Percentiles rank a stretch among this genome's conserved stretches.
phyloP scores from a whole-genome alignment of 176 grass and related monocot genomes.

The Elaeis guineensis region DNA sequence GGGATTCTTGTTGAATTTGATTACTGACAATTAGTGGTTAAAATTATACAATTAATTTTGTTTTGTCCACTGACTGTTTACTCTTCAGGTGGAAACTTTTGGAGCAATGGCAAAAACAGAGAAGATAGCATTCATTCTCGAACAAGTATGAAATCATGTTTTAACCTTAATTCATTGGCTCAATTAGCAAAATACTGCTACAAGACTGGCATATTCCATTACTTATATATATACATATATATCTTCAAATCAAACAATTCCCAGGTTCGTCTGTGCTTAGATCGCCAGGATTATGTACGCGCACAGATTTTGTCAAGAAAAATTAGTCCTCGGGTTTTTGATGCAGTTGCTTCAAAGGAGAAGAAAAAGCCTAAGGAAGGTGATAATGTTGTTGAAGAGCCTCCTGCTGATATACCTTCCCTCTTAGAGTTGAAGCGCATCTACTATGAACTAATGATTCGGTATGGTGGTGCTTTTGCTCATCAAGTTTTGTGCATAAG shows the following conservation, averaged over 20 bases:
- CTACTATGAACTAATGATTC: slow-evolving; percentile 88
- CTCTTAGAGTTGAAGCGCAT: slow-evolving; percentile 84
- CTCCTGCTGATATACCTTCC: slow-evolving; percentile 74
- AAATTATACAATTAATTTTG: no score
- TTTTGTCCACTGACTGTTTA: no score
- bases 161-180: no score
- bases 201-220: no score
- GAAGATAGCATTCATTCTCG: slow-evolving; percentile 94
- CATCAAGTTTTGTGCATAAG: not conserved
- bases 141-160: slow-evolving; percentile 47
- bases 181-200: no score
- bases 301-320: slow-evolving; percentile 94
- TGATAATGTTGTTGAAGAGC: slow-evolving; percentile 74
- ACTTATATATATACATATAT: no score
- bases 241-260: not conserved
- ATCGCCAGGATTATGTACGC: slow-evolving; percentile 76
- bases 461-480: slow-evolving; percentile 30
- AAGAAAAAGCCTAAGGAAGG: slow-evolving; percentile 94
- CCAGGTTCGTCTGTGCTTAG: slow-evolving; percentile 84
- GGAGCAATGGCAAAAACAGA: slow-evolving; percentile 97
- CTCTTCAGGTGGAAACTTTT: slow-evolving; percentile 85
- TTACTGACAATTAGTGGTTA: no score
- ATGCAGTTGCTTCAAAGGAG: slow-evolving; percentile 67
- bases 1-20: no score
- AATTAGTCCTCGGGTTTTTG: slow-evolving; percentile 83